phyloP scores from a whole-genome alignment of 352 stramenopile genomes.

The Pythium brassicae region DNA sequence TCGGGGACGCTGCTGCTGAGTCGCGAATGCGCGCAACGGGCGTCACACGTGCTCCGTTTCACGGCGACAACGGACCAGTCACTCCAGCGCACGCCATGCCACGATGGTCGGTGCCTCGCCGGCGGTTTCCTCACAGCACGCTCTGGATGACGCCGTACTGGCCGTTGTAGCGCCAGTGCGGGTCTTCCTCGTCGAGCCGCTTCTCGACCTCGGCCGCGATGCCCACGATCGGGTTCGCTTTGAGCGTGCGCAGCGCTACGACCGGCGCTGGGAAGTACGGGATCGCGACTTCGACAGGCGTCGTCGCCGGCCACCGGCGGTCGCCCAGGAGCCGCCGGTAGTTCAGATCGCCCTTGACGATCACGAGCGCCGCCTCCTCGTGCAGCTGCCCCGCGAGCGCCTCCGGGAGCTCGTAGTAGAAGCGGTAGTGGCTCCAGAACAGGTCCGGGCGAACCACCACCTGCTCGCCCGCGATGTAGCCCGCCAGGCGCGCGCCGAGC shows the following conservation, averaged over 20 bases:
- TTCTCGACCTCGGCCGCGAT: constrained; percentile 37
- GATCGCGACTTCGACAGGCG: constrained; percentile 79
- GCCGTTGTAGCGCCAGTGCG: constrained; percentile 63
- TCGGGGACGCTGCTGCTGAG: too few relatives aligned
- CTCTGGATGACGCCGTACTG: constrained; percentile 65
- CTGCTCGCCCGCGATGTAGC: constrained; percentile 22
- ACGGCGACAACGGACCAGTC: too few relatives aligned
- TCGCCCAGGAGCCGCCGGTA: constrained; percentile 95
- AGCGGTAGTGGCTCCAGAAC: constrained; percentile 73
- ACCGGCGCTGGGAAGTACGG: constrained; percentile 69
- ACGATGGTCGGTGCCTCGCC: too few relatives aligned
- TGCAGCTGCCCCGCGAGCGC: constrained; percentile 25
- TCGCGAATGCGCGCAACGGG: too few relatives aligned
- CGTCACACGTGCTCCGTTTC: too few relatives aligned
- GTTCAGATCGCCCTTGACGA: constrained; percentile 97
- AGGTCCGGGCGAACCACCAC: constrained; percentile 23
- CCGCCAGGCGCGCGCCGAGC: constrained; percentile 37
- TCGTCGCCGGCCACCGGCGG: constrained; percentile 84
- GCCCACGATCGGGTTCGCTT: constrained; percentile 65
- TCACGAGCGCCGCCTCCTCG: constrained; percentile 75
- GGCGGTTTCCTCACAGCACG: constrained; percentile 23
- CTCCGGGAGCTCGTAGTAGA: constrained; percentile 64
- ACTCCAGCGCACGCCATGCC: too few relatives aligned
- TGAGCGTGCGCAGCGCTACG: constrained; percentile 67
- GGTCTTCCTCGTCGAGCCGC: constrained; percentile 44